These are phyloP conservation scores for Thermochaetoides dissita DNA, from an alignment of 2,329 filamentous ascomycete genomes.

Conservation along the genomic window DNA sequence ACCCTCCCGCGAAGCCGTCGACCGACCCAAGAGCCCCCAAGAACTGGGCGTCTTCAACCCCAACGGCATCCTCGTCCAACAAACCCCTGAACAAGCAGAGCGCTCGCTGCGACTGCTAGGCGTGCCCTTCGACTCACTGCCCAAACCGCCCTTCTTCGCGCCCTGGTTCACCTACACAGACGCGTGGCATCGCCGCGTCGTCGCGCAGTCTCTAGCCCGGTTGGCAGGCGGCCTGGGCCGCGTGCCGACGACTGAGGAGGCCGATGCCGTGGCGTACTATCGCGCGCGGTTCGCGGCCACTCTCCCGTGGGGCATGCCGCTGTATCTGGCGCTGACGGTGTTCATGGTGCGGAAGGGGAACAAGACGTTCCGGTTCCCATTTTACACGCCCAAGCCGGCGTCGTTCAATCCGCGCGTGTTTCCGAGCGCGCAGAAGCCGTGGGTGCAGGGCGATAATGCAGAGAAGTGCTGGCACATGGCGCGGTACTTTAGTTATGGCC, in stretches of 20 bases:
- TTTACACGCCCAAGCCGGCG: slow-evolving; percentile 10
- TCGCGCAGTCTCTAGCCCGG: slow-evolving; percentile 2
- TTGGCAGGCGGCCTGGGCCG: slow-evolving; percentile 2
- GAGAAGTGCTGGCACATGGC: slow-evolving; percentile 7
- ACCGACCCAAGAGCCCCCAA: not conserved
- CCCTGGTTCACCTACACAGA: slow-evolving; percentile 4
- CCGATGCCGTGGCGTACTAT: slow-evolving; percentile 9
- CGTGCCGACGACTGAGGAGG: slow-evolving; percentile 7
- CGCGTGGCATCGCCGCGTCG: slow-evolving; percentile 3
- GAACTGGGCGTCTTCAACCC: not conserved
- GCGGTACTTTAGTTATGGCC: slow-evolving; percentile 8
- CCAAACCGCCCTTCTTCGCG: slow-evolving; percentile 9
- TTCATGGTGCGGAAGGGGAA: slow-evolving; percentile 6
- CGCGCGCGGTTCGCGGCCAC: slow-evolving; percentile 2
- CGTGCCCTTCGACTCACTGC: slow-evolving; percentile 10
- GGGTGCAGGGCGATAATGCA: slow-evolving; percentile 6
- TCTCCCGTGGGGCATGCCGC: slow-evolving; percentile 4
- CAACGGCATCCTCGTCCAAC: not conserved
- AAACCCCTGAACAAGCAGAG: slow-evolving; percentile 1
- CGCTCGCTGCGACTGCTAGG: slow-evolving; percentile 6
- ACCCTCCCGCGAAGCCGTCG: not conserved
- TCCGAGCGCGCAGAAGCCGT: slow-evolving; percentile 3
- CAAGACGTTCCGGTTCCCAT: slow-evolving; percentile 12
- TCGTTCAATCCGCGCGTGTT: slow-evolving; percentile 10
- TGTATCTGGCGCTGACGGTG: slow-evolving; percentile 1